Evolutionary conservation across 176 grass and related monocot species (phyloP), one percentile per base, ranked within the genome.

Genomic region (Ensete ventricosum): DNA sequence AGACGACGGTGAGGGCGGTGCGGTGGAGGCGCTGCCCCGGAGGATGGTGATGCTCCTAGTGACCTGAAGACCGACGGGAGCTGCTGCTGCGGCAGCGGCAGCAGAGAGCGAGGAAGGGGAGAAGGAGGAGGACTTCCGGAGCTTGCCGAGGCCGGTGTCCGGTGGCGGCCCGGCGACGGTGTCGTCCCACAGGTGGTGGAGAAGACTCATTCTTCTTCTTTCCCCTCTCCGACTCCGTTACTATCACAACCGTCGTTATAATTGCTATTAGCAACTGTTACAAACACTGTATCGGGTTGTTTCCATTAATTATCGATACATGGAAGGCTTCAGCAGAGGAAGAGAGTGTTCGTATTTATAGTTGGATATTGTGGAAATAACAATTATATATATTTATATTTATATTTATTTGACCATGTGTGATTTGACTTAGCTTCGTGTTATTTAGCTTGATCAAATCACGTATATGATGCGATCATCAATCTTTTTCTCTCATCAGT

Each of bases 171-270:
- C 93, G 50, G 93, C 89, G 58, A 96, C 81, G 10, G 93, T 96
- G 81, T 96, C 93, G 78, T 96, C 93, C 93, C 93, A 96, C n/a
- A 96, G 93, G 70, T 90, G 89, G 76, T 92, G 85, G 34, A 96
- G 84, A 78, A 96, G 81, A 2, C 87, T 80, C 93, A 96, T 96
- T 62, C 57, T 34, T 51, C 8, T 53, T 62, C 64, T 53, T 17
- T 57, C 8, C 57, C 13, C 57, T 22, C 14, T 51, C 49, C 1
- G 4, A 48, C 6, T 53, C 43, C 23, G 21, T 11, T 75, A 50
- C 21, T 62, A 16, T 6, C 11, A 52, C 19, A 27, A 14, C 53
- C 66, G 20, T 52, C 14, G 12, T 17, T 52, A 24, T 66, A 54
- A 3, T 14, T 63, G 1, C 16, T 53, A 8, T 52, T 65, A 4